These are phyloP conservation scores for Aspergillus candidus DNA, from an alignment of 2,329 filamentous ascomycete genomes.

Conservation along the genomic window DNA sequence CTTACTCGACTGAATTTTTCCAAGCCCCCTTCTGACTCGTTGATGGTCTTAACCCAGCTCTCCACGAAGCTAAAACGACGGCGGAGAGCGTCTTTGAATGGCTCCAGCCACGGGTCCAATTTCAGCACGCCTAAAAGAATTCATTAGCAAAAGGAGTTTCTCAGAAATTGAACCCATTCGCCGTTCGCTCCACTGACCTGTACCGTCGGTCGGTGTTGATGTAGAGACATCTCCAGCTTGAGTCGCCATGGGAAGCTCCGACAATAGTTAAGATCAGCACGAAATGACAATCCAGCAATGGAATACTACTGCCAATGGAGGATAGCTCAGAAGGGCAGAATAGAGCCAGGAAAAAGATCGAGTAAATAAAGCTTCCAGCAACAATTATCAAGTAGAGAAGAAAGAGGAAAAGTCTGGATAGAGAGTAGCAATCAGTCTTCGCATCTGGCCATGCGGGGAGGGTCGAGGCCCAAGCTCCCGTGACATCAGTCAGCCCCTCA, in stretches of 20 bases:
- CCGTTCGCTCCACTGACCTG: conserved; percentile 19
- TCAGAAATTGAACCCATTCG: not conserved
- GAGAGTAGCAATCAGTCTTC: not conserved
- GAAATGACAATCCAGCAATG: not conserved
- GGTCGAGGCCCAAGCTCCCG: conserved; percentile 8
- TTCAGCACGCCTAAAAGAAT: conserved; percentile 64
- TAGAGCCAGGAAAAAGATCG: conserved; percentile 3
- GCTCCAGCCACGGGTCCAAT: conserved; percentile 83
- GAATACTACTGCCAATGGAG: not conserved
- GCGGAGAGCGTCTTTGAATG: conserved; percentile 72
- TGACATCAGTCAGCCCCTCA: conserved; percentile 3
- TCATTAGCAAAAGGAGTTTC: conserved; percentile 1
- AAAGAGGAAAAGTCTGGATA: conserved; percentile 4
- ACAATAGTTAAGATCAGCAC: not conserved
- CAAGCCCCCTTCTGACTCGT: conserved; percentile 78
- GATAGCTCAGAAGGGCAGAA: not conserved
- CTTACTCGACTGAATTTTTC: conserved; percentile 82
- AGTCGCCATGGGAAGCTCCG: conserved; percentile 14
- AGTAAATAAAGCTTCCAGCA: not conserved
- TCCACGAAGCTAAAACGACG: conserved; percentile 73
- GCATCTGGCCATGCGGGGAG: conserved; percentile 6
- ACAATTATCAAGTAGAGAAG: too few relatives aligned
- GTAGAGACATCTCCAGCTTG: conserved; percentile 3
- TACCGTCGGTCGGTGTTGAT: conserved; percentile 20
- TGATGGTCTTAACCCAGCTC: conserved; percentile 78